These are phyloP conservation scores for Phytopythium ostracodes DNA, from an alignment of 352 stramenopile species.

Conservation along the genomic window DNA sequence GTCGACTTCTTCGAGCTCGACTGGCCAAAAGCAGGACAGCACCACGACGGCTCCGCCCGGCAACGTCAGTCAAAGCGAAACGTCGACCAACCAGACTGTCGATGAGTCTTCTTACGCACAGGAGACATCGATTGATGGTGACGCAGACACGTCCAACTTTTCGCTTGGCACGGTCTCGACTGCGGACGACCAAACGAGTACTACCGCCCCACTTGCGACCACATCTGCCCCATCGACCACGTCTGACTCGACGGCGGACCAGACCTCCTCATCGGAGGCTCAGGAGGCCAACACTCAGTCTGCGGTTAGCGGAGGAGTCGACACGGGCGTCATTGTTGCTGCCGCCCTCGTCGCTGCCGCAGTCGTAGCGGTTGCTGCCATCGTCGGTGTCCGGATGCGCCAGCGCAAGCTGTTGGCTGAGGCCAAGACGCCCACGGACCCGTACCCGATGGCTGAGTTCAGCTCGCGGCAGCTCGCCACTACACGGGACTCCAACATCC, in stretches of 20 bases:
- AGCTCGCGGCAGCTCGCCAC: conserved; percentile 12
- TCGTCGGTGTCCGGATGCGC: conserved; percentile 33
- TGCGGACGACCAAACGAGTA: conserved; percentile 8
- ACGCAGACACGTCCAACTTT: conserved; percentile 3
- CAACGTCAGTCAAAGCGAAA: conserved; percentile 13
- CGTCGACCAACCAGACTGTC: conserved; percentile 7
- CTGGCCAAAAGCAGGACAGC: conserved; percentile 6
- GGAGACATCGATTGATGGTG: conserved; percentile 3
- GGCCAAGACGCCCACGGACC: conserved; percentile 35
- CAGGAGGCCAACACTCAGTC: conserved; percentile 30
- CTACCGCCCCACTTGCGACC: conserved; percentile 12
- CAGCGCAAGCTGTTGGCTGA: conserved; percentile 42
- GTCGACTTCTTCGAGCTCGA: conserved; percentile 8
- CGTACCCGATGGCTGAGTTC: conserved; percentile 25
- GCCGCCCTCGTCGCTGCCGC: conserved; percentile 32
- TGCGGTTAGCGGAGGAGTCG: conserved; percentile 9
- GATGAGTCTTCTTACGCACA: not conserved
- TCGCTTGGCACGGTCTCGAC: not conserved
- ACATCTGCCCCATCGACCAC: not conserved
- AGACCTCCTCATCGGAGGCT: conserved; percentile 13
- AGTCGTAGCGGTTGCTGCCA: conserved; percentile 32
- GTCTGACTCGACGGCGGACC: conserved; percentile 8
- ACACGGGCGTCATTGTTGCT: conserved; percentile 31
- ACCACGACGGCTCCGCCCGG: conserved; percentile 2
- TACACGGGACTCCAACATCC: conserved; percentile 20